Conservation (phyloP, 768 basidiomycete species). For the Suillus variegatus region DNA sequence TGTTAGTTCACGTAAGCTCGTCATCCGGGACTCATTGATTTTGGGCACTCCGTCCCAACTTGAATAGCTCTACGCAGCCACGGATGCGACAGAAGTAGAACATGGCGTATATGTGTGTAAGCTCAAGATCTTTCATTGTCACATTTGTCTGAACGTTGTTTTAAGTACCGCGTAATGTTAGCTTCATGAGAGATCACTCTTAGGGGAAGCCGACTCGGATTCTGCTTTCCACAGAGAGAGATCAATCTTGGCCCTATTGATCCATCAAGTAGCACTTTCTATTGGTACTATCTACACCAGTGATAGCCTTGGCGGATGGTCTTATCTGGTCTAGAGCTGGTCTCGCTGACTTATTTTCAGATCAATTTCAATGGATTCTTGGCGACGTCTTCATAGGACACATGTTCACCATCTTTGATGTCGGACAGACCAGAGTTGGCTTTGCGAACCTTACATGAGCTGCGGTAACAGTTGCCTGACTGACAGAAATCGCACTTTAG, state of each 20-base stretch:
- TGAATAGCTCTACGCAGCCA: constrained; percentile 26
- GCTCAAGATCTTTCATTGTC: not conserved
- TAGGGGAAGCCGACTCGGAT: constrained; percentile 26
- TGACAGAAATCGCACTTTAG: not conserved
- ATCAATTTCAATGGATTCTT: constrained; percentile 31
- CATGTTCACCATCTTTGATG: constrained; percentile 47
- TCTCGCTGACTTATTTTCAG: constrained; percentile 8
- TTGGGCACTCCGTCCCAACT: constrained; percentile 43
- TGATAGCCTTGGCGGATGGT: constrained; percentile 22
- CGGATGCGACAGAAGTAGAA: constrained; percentile 31
- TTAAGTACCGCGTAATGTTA: constrained; percentile 24
- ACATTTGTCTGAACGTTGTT: constrained; percentile 3
- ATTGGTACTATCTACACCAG: constrained; percentile 18
- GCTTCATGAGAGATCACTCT: constrained; percentile 33
- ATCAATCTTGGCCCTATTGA: constrained; percentile 38
- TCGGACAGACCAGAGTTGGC: constrained; percentile 37
- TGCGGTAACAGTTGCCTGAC: not conserved
- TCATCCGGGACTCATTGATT: constrained; percentile 51
- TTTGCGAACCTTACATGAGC: constrained; percentile 35
- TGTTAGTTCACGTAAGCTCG: constrained; percentile 36
- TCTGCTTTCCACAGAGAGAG: constrained; percentile 27
- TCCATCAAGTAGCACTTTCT: constrained; percentile 13
- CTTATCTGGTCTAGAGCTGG: not conserved
- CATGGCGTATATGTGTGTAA: constrained; percentile 36
- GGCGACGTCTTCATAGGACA: constrained; percentile 45